These are phyloP conservation scores for Blastobotrys chiropterorum DNA, from an alignment of 805 yeast species.

Conservation along the genomic window DNA sequence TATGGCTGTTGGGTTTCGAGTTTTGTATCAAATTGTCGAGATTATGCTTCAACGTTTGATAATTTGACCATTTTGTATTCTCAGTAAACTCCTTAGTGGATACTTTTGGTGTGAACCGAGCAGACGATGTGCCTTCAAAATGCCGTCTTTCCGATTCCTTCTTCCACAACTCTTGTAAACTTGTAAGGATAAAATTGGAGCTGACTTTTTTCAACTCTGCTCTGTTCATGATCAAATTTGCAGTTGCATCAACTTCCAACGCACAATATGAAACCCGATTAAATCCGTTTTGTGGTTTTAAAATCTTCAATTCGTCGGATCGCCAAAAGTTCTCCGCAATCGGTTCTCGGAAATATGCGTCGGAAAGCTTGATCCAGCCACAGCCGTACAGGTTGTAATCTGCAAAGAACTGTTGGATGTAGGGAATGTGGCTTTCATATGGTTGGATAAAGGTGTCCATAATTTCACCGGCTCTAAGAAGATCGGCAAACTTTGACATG, in stretches of 20 bases:
- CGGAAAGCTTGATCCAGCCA: conserved; percentile 54
- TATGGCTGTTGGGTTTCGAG: background rate
- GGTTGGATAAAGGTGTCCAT: conserved; percentile 40
- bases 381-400: conserved; percentile 86
- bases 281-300: background rate
- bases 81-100: background rate
- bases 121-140: background rate
- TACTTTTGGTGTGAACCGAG: background rate
- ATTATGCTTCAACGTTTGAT: background rate
- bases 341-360: conserved; percentile 16
- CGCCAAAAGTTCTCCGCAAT: conserved; percentile 7
- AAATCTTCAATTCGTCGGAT: background rate
- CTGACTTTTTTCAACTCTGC: conserved; percentile 21
- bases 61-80: background rate
- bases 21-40: conserved; percentile 3
- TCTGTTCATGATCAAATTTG: conserved; percentile 58
- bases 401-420: conserved; percentile 63
- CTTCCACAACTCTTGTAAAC: conserved; percentile 42
- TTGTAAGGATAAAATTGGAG: conserved; percentile 38
- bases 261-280: conserved; percentile 19
- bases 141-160: conserved; percentile 35
- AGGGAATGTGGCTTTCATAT: conserved; percentile 80
- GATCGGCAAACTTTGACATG: conserved; percentile 46
- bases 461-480: conserved; percentile 41
- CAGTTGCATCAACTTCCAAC: conserved; percentile 65